phyloP scores from a whole-genome alignment of 805 yeast genomes.

The Monosporozyma siamensis region DNA sequence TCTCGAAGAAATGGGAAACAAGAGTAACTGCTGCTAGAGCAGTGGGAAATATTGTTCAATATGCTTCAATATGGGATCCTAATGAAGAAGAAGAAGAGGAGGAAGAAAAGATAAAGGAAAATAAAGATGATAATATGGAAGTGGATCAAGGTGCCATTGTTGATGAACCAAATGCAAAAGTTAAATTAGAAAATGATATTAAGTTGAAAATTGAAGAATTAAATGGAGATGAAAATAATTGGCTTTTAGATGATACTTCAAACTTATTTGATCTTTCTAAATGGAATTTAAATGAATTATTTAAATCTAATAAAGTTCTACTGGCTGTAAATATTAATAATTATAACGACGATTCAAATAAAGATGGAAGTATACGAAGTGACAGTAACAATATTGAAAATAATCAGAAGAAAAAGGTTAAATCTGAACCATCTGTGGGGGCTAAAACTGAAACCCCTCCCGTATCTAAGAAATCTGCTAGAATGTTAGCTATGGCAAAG shows the following conservation, averaged over 20 bases:
- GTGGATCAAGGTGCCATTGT: no score
- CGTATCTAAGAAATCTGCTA: constrained; percentile 43
- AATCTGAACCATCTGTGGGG: constrained; percentile 1
- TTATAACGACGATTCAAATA: constrained; percentile 7
- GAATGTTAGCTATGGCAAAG: constrained; percentile 90
- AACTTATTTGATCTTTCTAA: constrained; percentile 15
- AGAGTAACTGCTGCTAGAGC: constrained; percentile 92
- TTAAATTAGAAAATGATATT: constrained; percentile 28
- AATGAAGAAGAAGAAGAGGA: constrained; percentile 34
- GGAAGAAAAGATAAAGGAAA: constrained; percentile 7
- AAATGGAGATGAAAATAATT: constrained; percentile 12
- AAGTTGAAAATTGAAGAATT: constrained; percentile 25
- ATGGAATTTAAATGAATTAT: constrained; percentile 24
- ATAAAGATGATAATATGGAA: no score
- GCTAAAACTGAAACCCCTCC: constrained; percentile 6
- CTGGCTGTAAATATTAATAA: constrained; percentile 23
- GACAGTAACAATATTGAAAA: neutral
- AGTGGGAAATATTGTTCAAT: constrained; percentile 81
- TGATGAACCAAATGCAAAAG: no score
- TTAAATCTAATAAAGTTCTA: constrained; percentile 22
- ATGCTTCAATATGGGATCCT: constrained; percentile 81
- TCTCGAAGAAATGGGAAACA: constrained; percentile 88
- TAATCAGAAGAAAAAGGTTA: constrained; percentile 9
- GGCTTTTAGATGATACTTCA: constrained; percentile 19
- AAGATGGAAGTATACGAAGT: neutral